Evolutionary conservation across 495 filamentous ascomycete species (phyloP).

Genomic region (Aspergillus mulundensis): DNA sequence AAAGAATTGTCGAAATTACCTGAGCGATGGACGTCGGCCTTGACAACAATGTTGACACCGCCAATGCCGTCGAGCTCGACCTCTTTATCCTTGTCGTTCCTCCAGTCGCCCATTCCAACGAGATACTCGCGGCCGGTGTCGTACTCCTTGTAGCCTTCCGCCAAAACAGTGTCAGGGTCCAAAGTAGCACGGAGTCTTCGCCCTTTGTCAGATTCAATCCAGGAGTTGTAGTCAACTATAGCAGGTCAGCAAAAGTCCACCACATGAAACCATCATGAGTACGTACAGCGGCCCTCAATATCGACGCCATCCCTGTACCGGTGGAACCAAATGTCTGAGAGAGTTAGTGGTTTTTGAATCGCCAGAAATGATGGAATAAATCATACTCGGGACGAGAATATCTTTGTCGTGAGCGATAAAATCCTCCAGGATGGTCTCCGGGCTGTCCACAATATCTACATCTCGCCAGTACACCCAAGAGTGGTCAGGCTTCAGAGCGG

Average conservation of each 20-base stretch:
- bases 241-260: slow-evolving; percentile 7
- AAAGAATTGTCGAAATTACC: slow-evolving; percentile 47
- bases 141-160: slow-evolving; percentile 93
- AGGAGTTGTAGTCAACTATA: slow-evolving; percentile 96
- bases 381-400: slow-evolving; percentile 90
- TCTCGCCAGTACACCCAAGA: slow-evolving; percentile 99
- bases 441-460: slow-evolving; percentile 91
- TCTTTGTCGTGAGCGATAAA: slow-evolving; percentile 92
- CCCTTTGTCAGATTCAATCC: slow-evolving; percentile 88
- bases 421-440: slow-evolving; percentile 83
- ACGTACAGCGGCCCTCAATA: slow-evolving; percentile 91
- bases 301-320: slow-evolving; percentile 77
- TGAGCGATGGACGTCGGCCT: slow-evolving; percentile 93
- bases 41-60: slow-evolving; percentile 95
- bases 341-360: slow-evolving; percentile 20
- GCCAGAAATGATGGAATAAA: not conserved
- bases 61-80: slow-evolving; percentile 92
- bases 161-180: slow-evolving; percentile 75
- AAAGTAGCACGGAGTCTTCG: slow-evolving; percentile 66
- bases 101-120: slow-evolving; percentile 85
- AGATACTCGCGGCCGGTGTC: slow-evolving; percentile 85
- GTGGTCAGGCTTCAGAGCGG: slow-evolving; percentile 85
- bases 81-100: slow-evolving; percentile 83
- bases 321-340: slow-evolving; percentile 94
- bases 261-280: not conserved